A percentile compares a stretch with the other conserved stretches of the same genome.
These are phyloP conservation scores for Hypoxylon trugodes DNA, from an alignment of 495 filamentous ascomycete species.

Conservation along the genomic window DNA sequence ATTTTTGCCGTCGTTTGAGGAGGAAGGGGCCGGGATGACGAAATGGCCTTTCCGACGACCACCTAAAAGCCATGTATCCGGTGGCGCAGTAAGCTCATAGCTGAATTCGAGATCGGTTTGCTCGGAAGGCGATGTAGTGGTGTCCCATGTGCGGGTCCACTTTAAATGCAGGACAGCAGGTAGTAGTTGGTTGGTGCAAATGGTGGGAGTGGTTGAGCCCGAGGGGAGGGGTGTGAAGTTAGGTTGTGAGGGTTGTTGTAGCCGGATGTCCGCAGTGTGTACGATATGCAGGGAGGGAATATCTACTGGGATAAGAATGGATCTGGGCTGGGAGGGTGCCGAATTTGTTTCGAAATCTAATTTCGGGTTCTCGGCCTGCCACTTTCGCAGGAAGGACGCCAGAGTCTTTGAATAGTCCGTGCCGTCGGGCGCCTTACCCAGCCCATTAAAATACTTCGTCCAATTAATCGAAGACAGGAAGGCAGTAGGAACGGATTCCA, in stretches of 20 bases:
- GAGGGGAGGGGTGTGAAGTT: constrained; percentile 30
- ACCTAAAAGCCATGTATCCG: constrained; percentile 84
- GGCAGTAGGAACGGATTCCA: constrained; percentile 56
- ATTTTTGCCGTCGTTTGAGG: background rate
- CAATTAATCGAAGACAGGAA: constrained; percentile 50
- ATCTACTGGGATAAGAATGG: constrained; percentile 78
- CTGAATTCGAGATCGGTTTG: constrained; percentile 74
- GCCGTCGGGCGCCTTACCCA: constrained; percentile 46
- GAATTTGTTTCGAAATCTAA: constrained; percentile 41
- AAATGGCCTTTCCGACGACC: constrained; percentile 83
- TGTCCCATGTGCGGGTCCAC: constrained; percentile 84
- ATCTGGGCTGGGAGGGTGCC: constrained; percentile 40
- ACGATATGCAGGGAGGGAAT: constrained; percentile 87
- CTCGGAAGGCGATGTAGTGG: constrained; percentile 47
- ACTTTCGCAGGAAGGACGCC: constrained; percentile 46
- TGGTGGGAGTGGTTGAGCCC: constrained; percentile 50
- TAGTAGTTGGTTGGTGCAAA: constrained; percentile 73
- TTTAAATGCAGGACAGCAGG: constrained; percentile 73
- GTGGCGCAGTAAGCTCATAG: constrained; percentile 80
- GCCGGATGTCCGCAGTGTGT: constrained; percentile 78
- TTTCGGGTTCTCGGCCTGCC: constrained; percentile 48
- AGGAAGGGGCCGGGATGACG: constrained; percentile 56
- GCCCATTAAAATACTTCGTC: constrained; percentile 54
- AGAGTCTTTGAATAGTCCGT: constrained; percentile 41
- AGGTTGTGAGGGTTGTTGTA: constrained; percentile 48